Percentiles rank a stretch among this genome's conserved stretches.
Evolutionary conservation across 2,329 filamentous ascomycete genomes (phyloP).

Genomic region (Fusarium miscanthi): DNA sequence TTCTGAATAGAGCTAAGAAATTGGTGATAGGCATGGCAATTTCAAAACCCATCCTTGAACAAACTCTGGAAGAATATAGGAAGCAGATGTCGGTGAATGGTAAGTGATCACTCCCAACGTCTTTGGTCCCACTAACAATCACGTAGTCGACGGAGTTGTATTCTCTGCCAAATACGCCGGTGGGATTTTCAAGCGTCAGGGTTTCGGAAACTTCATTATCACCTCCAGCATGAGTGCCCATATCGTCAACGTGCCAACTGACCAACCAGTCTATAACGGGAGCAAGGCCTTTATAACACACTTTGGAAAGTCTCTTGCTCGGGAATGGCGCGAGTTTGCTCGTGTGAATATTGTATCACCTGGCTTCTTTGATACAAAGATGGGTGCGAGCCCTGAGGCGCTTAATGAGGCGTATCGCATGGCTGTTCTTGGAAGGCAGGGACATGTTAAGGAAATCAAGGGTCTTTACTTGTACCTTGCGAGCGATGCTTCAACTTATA

Average conservation of each 20-base stretch:
- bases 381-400: conserved; percentile 58
- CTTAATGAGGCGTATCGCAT: conserved; percentile 62
- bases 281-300: conserved; percentile 66
- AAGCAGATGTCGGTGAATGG: conserved; percentile 65
- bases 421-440: conserved; percentile 65
- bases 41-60: conserved; percentile 66
- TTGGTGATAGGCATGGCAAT: conserved; percentile 46
- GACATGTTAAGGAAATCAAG: conserved; percentile 74
- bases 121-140: background rate
- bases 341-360: conserved; percentile 63
- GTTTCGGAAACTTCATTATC: conserved; percentile 62
- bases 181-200: conserved; percentile 56
- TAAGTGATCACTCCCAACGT: conserved; percentile 37
- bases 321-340: conserved; percentile 67
- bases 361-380: conserved; percentile 63
- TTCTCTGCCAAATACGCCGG: conserved; percentile 58
- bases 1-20: background rate
- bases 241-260: conserved; percentile 61
- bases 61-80: conserved; percentile 62
- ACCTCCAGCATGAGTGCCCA: conserved; percentile 61
- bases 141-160: conserved; percentile 60
- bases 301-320: conserved; percentile 63
- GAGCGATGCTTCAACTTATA: conserved; percentile 55
- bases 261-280: conserved; percentile 66
- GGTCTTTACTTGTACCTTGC: conserved; percentile 65